A percentile compares a stretch with the other conserved stretches of the same genome.
These are phyloP conservation scores for Colletotrichum orchidophilum DNA, from an alignment of 2,329 filamentous ascomycete species.

Conservation along the genomic window DNA sequence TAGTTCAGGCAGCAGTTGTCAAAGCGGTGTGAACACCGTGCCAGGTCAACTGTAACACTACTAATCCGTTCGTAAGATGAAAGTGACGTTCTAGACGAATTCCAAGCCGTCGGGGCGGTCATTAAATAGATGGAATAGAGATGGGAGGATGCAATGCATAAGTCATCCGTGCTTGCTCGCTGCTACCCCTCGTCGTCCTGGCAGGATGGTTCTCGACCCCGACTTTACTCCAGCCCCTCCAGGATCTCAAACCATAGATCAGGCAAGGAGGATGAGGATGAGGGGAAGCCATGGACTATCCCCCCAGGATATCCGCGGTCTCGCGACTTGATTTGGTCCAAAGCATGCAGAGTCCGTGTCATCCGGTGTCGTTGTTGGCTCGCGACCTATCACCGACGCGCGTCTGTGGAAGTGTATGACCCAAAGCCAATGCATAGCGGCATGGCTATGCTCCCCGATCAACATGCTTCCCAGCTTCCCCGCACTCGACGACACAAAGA, in stretches of 20 bases:
- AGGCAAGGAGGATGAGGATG: constrained; percentile 9
- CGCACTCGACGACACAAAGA: constrained; percentile 6
- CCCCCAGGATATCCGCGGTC: constrained; percentile 3
- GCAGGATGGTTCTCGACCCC: constrained; percentile 21
- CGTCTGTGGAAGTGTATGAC: constrained; percentile 17
- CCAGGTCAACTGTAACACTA: constrained; percentile 23
- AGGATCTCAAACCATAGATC: constrained; percentile 21
- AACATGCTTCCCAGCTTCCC: constrained; percentile 30
- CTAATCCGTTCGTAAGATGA: background rate
- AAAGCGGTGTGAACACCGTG: constrained; percentile 20
- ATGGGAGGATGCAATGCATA: background rate
- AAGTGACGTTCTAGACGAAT: background rate
- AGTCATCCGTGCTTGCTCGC: background rate
- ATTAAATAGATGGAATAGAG: constrained; percentile 27
- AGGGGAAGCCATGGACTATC: constrained; percentile 23
- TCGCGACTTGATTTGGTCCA: constrained; percentile 18
- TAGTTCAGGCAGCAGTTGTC: background rate
- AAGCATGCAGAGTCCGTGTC: constrained; percentile 26
- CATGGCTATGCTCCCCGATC: constrained; percentile 29
- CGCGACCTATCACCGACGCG: constrained; percentile 31
- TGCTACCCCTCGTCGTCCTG: background rate
- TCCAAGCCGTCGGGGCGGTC: constrained; percentile 8
- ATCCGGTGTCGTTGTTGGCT: constrained; percentile 21
- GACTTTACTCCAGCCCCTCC: constrained; percentile 30
- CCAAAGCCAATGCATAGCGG: constrained; percentile 23